Conservation (phyloP, 2,329 filamentous ascomycete genomes). For the Botrytis pseudocinerea region DNA sequence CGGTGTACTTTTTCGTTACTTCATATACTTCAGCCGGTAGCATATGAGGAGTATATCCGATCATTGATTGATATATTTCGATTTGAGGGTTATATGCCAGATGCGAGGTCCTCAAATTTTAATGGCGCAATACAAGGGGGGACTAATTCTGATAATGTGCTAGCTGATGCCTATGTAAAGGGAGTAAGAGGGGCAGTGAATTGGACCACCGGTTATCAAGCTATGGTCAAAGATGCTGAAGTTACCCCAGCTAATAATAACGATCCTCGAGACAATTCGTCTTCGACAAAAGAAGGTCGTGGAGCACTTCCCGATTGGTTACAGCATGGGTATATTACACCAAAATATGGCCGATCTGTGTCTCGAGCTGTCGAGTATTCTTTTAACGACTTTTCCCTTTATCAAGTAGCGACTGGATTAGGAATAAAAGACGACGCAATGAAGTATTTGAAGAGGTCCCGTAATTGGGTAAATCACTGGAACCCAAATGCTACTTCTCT, state of each 20-base stretch:
- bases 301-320: slow-evolving; percentile 71
- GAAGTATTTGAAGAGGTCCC: slow-evolving; percentile 62
- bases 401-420: slow-evolving; percentile 63
- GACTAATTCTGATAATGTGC: slow-evolving; percentile 68
- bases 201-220: slow-evolving; percentile 61
- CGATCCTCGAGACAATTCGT: slow-evolving; percentile 53
- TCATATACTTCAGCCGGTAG: slow-evolving; percentile 62
- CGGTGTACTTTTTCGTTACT: slow-evolving; percentile 64
- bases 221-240: slow-evolving; percentile 68
- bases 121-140: slow-evolving; percentile 70
- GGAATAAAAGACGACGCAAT: slow-evolving; percentile 57
- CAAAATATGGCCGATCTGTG: slow-evolving; percentile 60
- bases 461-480: slow-evolving; percentile 75
- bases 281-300: slow-evolving; percentile 66
- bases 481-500: slow-evolving; percentile 57
- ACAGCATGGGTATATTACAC: slow-evolving; percentile 64
- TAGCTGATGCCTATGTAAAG: slow-evolving; percentile 72
- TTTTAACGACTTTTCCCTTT: slow-evolving; percentile 67
- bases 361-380: slow-evolving; percentile 68
- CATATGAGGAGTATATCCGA: slow-evolving; percentile 65
- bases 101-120: slow-evolving; percentile 66
- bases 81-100: slow-evolving; percentile 63
- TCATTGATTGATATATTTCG: slow-evolving; percentile 68
- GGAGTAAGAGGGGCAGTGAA: slow-evolving; percentile 60
- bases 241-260: slow-evolving; percentile 58